phyloP scores from a whole-genome alignment of 1,284 basidiomycete species.

The Gastroboletus turbinatus region DNA sequence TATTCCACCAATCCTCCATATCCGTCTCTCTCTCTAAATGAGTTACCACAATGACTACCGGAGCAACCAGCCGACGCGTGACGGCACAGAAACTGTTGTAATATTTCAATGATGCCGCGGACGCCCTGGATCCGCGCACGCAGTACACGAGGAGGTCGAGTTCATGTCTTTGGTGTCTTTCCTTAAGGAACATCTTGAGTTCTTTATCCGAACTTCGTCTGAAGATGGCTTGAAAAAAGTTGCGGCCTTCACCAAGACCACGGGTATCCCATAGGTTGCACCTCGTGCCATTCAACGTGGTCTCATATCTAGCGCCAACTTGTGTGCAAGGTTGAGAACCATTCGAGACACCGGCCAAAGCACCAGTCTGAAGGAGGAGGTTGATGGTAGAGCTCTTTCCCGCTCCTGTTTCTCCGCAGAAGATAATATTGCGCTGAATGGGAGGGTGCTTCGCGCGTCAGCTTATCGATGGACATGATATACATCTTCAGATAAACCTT shows the following conservation, averaged over 20 bases:
- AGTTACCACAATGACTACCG: constrained; percentile 28
- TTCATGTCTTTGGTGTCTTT: constrained; percentile 18
- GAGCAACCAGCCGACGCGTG: constrained; percentile 26
- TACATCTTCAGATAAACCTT: constrained; percentile 17
- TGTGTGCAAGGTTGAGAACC: constrained; percentile 27
- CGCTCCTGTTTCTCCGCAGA: constrained; percentile 29
- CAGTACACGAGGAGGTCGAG: constrained; percentile 34
- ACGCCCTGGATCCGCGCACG: constrained; percentile 25
- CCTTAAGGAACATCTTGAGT: constrained; percentile 24
- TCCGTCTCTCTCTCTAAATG: constrained; percentile 17
- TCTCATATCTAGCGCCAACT: constrained; percentile 9
- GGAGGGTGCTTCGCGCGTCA: neutral
- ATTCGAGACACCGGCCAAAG: constrained; percentile 18
- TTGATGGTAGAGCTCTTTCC: constrained; percentile 34
- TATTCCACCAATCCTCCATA: constrained; percentile 33
- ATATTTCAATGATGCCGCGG: constrained; percentile 11
- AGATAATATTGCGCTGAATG: constrained; percentile 20
- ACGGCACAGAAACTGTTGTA: constrained; percentile 27
- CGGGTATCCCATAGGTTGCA: constrained; percentile 34
- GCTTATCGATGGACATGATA: neutral
- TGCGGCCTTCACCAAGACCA: constrained; percentile 23
- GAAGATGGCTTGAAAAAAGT: constrained; percentile 11
- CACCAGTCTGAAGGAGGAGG: constrained; percentile 17
- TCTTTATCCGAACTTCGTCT: constrained; percentile 12
- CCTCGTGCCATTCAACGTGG: constrained; percentile 1